Evolutionary conservation across 768 basidiomycete genomes (phyloP).

Genomic region (Collybiopsis luxurians): DNA sequence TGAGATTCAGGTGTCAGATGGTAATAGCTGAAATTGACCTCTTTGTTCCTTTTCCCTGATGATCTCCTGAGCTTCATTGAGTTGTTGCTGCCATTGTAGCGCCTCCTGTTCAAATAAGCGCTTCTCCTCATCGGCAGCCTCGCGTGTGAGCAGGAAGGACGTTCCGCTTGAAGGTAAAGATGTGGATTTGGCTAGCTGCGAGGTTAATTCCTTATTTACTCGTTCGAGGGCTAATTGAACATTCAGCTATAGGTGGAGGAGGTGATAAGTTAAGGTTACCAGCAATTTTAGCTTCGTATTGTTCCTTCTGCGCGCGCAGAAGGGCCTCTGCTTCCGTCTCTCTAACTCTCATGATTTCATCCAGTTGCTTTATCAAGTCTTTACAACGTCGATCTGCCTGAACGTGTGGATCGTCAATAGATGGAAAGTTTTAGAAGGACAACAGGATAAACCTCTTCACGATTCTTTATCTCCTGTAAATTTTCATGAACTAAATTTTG

Average conservation of each 20-base stretch:
- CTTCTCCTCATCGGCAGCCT: conserved; percentile 70
- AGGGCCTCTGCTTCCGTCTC: conserved; percentile 64
- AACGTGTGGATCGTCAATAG: neutral
- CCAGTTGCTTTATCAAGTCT: conserved; percentile 49
- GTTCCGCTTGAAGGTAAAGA: conserved; percentile 49
- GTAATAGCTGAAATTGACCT: conserved; percentile 37
- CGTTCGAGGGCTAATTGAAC: conserved; percentile 51
- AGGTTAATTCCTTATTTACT: conserved; percentile 52
- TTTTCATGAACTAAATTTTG: neutral
- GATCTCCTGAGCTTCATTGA: conserved; percentile 40
- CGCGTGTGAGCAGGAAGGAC: conserved; percentile 64
- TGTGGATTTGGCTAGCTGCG: conserved; percentile 52
- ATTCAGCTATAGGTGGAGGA: conserved; percentile 6
- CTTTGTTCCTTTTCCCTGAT: conserved; percentile 38
- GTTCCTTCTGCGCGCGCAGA: conserved; percentile 43
- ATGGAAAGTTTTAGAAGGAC: neutral
- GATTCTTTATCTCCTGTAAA: conserved; percentile 8
- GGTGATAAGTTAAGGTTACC: conserved; percentile 34
- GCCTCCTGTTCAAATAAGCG: conserved; percentile 48
- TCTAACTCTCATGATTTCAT: conserved; percentile 56
- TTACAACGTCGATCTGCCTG: conserved; percentile 45
- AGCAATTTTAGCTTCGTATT: conserved; percentile 49
- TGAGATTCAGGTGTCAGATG: conserved; percentile 2
- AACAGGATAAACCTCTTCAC: conserved; percentile 8
- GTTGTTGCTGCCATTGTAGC: conserved; percentile 34